Evolutionary conservation across 2,329 filamentous ascomycete genomes (phyloP).

Genomic region (Fusarium sp.): DNA sequence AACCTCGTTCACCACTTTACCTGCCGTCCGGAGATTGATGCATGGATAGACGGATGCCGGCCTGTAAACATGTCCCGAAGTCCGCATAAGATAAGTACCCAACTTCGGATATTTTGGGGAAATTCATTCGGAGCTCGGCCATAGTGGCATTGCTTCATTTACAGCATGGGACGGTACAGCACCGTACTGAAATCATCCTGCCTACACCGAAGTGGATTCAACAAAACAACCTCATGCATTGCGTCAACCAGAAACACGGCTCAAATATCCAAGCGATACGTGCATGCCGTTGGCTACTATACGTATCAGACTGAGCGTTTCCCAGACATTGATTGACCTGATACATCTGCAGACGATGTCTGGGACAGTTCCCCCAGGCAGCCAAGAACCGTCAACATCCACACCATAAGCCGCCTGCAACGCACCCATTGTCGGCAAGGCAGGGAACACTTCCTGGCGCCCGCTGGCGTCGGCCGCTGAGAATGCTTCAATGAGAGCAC

Average conservation of each 20-base stretch:
- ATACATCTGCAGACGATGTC: constrained; percentile 3
- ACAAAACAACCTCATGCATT: constrained; percentile 1
- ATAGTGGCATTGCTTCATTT: constrained; percentile 4
- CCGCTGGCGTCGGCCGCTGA: constrained; percentile 38
- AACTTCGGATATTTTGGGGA: neutral
- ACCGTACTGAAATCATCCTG: neutral
- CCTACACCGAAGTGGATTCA: constrained; percentile 22
- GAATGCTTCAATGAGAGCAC: constrained; percentile 19
- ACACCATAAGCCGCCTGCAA: constrained; percentile 24
- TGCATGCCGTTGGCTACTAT: neutral
- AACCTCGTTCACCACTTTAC: constrained; percentile 4
- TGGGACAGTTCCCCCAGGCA: neutral
- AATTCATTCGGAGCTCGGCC: constrained; percentile 12
- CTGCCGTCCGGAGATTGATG: neutral
- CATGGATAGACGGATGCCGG: neutral
- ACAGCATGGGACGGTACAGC: neutral
- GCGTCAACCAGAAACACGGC: constrained; percentile 13
- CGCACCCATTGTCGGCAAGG: constrained; percentile 3
- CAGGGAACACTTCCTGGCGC: constrained; percentile 14
- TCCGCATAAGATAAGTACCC: neutral
- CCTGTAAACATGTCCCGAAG: neutral
- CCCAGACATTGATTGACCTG: neutral
- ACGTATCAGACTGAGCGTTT: constrained; percentile 1
- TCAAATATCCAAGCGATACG: constrained; percentile 1
- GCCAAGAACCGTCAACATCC: constrained; percentile 29